Percentiles rank a stretch among this genome's conserved stretches.
Conservation (phyloP, 352 stramenopile species). For the Halophytophthora polymorphica region DNA sequence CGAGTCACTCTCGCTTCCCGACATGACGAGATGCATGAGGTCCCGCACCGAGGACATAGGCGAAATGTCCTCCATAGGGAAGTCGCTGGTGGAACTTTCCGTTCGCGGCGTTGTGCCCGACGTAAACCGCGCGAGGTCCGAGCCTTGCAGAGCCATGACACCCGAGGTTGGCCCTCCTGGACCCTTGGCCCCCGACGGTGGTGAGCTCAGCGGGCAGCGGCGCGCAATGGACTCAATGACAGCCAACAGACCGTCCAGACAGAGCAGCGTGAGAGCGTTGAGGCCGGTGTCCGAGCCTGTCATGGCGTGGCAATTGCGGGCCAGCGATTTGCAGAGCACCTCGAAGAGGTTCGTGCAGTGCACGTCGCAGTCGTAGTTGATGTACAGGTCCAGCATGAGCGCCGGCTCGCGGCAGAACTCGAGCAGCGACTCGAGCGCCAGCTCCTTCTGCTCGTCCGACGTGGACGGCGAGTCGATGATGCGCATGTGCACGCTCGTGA, state of each 20-base stretch:
- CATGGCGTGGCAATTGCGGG: constrained; percentile 82
- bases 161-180: constrained; percentile 21
- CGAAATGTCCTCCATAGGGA: constrained; percentile 77
- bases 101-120: constrained; percentile 23
- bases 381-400: constrained; percentile 98
- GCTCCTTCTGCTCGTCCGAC: constrained; percentile 81
- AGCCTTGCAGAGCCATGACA: constrained; percentile 56
- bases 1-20: constrained; percentile 69
- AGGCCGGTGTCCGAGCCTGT: constrained; percentile 53
- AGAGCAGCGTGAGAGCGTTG: constrained; percentile 70
- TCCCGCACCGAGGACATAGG: constrained; percentile 80
- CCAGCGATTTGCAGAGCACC: constrained; percentile 93
- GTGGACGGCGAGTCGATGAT: constrained; percentile 88
- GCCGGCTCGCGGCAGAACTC: constrained; percentile 97
- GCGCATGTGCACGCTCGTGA: constrained; percentile 96
- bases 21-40: constrained; percentile 83
- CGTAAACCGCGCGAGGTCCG: constrained; percentile 67
- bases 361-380: constrained; percentile 99
- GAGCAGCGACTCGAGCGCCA: constrained; percentile 92
- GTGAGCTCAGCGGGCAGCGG: constrained; percentile 64
- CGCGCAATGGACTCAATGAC: constrained; percentile 93
- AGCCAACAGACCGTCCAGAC: constrained; percentile 85
- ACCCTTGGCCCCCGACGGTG: constrained; percentile 19
- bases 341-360: constrained; percentile 99
- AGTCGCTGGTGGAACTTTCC: constrained; percentile 30